Percentiles rank a stretch among this genome's conserved stretches.
phyloP scores from a whole-genome alignment of 2,329 filamentous ascomycete species.

The Waltergamsia citrina region DNA sequence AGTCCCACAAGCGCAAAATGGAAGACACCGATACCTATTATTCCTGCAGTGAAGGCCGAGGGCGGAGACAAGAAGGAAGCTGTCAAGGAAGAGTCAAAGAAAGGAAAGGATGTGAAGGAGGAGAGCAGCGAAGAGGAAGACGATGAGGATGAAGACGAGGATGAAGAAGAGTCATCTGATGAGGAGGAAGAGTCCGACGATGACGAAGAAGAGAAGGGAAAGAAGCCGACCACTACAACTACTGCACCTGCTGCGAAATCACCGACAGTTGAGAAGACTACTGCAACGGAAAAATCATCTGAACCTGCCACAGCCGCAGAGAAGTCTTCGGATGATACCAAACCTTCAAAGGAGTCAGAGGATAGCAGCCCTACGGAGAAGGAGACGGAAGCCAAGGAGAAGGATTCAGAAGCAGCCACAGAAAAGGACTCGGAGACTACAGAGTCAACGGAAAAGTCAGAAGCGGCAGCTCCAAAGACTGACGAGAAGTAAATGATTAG shows the following conservation, averaged over 20 bases:
- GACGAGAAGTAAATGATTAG: too few species aligned
- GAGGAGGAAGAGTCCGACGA: slow-evolving; percentile 12
- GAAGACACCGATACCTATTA: slow-evolving; percentile 18
- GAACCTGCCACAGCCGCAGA: too few species aligned
- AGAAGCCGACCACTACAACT: background rate
- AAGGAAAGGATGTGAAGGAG: slow-evolving; percentile 12
- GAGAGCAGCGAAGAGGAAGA: slow-evolving; percentile 1
- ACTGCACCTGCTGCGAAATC: background rate
- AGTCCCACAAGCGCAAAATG: slow-evolving; percentile 31
- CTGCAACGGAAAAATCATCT: too few species aligned
- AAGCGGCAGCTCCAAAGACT: too few species aligned
- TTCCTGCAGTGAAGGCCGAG: slow-evolving; percentile 7
- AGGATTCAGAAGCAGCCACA: background rate
- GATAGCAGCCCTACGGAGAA: too few species aligned
- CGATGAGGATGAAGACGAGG: slow-evolving; percentile 10
- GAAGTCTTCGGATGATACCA: too few species aligned
- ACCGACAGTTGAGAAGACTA: background rate
- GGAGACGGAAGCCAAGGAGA: background rate
- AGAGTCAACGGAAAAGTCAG: too few species aligned
- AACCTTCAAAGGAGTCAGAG: too few species aligned
- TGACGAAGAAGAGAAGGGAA: slow-evolving; percentile 6
- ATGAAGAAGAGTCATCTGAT: slow-evolving; percentile 13
- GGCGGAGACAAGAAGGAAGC: slow-evolving; percentile 1
- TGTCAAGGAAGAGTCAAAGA: slow-evolving; percentile 11
- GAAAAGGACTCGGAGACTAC: too few species aligned